These are phyloP conservation scores for Axilococcus clingmanii DNA, from an alignment of 139 green algal genomes.

Conservation along the genomic window DNA sequence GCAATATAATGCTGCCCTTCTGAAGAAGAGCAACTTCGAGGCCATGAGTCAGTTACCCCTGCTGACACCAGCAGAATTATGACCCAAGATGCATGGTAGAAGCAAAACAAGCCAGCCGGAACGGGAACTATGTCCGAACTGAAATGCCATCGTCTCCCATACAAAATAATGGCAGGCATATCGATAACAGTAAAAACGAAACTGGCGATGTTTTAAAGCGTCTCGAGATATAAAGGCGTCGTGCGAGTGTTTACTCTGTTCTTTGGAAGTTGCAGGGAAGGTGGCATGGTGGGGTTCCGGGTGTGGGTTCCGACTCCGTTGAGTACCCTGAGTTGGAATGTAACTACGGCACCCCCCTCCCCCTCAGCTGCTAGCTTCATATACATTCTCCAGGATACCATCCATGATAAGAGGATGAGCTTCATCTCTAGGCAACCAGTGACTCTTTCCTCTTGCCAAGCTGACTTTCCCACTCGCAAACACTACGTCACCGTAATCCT, in stretches of 20 bases:
- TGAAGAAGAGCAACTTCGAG: neutral
- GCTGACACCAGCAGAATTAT: slow-evolving; percentile 16
- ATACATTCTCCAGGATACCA: slow-evolving; percentile 28
- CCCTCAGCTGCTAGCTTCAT: neutral
- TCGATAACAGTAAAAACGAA: neutral
- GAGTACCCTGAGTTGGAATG: neutral
- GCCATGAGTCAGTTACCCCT: neutral
- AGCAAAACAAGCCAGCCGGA: neutral
- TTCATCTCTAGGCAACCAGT: slow-evolving; percentile 39
- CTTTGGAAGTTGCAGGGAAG: too few relatives aligned
- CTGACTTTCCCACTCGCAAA: slow-evolving; percentile 33
- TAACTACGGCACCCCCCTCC: too few relatives aligned
- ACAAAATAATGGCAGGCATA: slow-evolving; percentile 29
- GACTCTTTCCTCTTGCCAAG: slow-evolving; percentile 22
- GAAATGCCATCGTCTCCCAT: slow-evolving; percentile 36
- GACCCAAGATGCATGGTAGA: slow-evolving; percentile 28
- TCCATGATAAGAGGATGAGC: slow-evolving; percentile 36
- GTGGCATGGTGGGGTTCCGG: too few relatives aligned
- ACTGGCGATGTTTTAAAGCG: too few relatives aligned
- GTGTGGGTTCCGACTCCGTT: too few relatives aligned
- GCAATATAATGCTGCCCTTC: slow-evolving; percentile 14
- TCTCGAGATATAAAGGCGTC: too few relatives aligned
- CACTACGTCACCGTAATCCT: slow-evolving; percentile 35
- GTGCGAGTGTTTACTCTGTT: too few relatives aligned
- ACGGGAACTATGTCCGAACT: slow-evolving; percentile 25